phyloP scores from a whole-genome alignment of 2,329 filamentous ascomycete species.

The Cytospora schulzeri region DNA sequence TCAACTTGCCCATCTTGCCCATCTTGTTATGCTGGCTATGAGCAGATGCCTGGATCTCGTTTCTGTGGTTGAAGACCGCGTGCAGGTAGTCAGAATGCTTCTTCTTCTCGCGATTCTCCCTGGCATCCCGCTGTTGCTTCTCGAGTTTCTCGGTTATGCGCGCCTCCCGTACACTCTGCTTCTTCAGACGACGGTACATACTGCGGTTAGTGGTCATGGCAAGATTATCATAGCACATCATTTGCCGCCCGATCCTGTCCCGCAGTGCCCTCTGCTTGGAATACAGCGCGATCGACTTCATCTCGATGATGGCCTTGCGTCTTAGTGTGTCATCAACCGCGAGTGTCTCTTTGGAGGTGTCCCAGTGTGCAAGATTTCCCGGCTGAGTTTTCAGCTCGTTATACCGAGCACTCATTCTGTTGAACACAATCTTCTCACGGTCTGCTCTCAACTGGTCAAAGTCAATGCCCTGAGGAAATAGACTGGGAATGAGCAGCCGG shows the following conservation, averaged over 20 bases:
- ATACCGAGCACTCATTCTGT: slow-evolving; percentile 83
- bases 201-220: slow-evolving; percentile 96
- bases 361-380: slow-evolving; percentile 85
- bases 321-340: slow-evolving; percentile 82
- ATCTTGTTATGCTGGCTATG: slow-evolving; percentile 70
- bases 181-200: slow-evolving; percentile 92
- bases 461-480: slow-evolving; percentile 88
- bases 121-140: slow-evolving; percentile 96
- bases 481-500: slow-evolving; percentile 79
- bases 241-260: slow-evolving; percentile 84
- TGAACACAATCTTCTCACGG: slow-evolving; percentile 85
- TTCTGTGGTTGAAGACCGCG: slow-evolving; percentile 79
- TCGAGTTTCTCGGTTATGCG: slow-evolving; percentile 98
- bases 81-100: slow-evolving; percentile 92
- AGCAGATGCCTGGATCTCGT: slow-evolving; percentile 72
- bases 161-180: slow-evolving; percentile 91
- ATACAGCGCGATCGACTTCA: slow-evolving; percentile 87
- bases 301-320: slow-evolving; percentile 88
- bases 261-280: slow-evolving; percentile 85
- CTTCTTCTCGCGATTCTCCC: slow-evolving; percentile 96
- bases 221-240: slow-evolving; percentile 94
- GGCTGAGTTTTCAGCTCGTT: slow-evolving; percentile 81
- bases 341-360: slow-evolving; percentile 68
- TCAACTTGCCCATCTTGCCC: slow-evolving; percentile 85
- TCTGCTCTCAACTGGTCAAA: slow-evolving; percentile 84